Percentiles rank a stretch among this genome's conserved stretches.
Evolutionary conservation across 805 yeast genomes (phyloP).

Genomic region (Middelhovenomyces tepae): DNA sequence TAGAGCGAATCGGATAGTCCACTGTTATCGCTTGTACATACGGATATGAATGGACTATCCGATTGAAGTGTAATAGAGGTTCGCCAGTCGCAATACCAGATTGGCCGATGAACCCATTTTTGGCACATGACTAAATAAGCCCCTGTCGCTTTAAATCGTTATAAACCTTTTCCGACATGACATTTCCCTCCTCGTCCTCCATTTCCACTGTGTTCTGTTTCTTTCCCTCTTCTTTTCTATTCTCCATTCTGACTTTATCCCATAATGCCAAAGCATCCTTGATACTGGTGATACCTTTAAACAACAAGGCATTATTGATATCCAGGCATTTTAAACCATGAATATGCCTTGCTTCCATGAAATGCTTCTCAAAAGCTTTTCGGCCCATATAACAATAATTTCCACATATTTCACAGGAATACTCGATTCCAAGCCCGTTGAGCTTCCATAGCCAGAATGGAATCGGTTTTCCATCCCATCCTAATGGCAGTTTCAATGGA

Average conservation of each 20-base stretch:
- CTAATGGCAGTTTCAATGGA: slow-evolving; percentile 62
- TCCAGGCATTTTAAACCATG: slow-evolving; percentile 73
- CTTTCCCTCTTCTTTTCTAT: slow-evolving; percentile 32
- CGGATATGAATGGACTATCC: too few species aligned
- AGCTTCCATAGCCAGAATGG: slow-evolving; percentile 90
- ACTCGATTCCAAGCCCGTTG: slow-evolving; percentile 70
- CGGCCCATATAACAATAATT: slow-evolving; percentile 66
- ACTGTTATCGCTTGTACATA: too few species aligned
- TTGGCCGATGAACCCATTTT: too few species aligned
- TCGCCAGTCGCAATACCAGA: too few species aligned
- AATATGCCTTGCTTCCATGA: slow-evolving; percentile 57
- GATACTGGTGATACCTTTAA: slow-evolving; percentile 57
- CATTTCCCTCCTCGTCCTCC: slow-evolving; percentile 90
- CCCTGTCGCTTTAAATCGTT: slow-evolving; percentile 86
- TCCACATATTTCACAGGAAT: slow-evolving; percentile 82
- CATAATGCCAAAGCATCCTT: slow-evolving; percentile 57
- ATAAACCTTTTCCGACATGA: slow-evolving; percentile 75
- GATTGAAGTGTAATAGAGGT: too few species aligned
- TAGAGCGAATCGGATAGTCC: too few species aligned
- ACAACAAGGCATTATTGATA: slow-evolving; percentile 43
- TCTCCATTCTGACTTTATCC: slow-evolving; percentile 35
- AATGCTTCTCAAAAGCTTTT: slow-evolving; percentile 62
- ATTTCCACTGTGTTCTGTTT: slow-evolving; percentile 61
- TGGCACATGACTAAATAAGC: too few species aligned
- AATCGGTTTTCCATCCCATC: slow-evolving; percentile 84